Evolutionary conservation across 2,329 filamentous ascomycete species (phyloP), one percentile per base, ranked within the genome.

Genomic region (Pseudogymnoascus sp.): DNA sequence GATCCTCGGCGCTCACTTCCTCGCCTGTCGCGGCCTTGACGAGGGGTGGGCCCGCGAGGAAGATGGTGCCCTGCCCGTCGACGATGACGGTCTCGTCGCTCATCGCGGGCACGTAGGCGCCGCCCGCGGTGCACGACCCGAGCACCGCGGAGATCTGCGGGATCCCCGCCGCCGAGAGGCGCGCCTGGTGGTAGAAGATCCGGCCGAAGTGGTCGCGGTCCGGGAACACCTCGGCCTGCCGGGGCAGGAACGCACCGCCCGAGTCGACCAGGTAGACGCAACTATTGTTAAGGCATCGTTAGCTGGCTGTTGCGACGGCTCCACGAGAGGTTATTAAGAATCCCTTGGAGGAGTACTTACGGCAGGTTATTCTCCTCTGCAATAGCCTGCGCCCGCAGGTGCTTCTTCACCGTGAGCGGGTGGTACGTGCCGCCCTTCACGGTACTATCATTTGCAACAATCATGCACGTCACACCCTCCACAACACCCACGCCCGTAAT

Each of bases 351-450:
- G 14, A n/a, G 12, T 25, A 76, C 82, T 72, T 73, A 88, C 85
- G 85, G 85, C 41, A 88, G 75, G 49, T 83, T 88, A 75, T 97
- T 97, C 74, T 97, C 91, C 67, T 90, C 85, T 0, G 93, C 93
- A 66, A 97, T 89, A 28, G 89, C 87, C 75, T 99, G 95, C 4
- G 93, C 93, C 65, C 93, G 86, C 14, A 97, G 80, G 75, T 97
- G 95, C 81, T 99, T 99, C 80, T 97, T 97, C 64, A 97, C 91
- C 0, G 93, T 99, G 69, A 97, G 91, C 1, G 93, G 93, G 73
- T 93, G 97, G 77, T 99, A 99, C 1, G 93, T 96, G 23, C 93
- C 93, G 61, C 93, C 93, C 78, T 97, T 99, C 71, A 97, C 93
- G 16, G 93, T 97, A 78, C 91, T 96, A 74, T 97, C 93, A 74